Base-by-base conservation (phyloP, 225 moss, liverwort and hornwort genomes). In the Physcomitrium patens region DNA sequence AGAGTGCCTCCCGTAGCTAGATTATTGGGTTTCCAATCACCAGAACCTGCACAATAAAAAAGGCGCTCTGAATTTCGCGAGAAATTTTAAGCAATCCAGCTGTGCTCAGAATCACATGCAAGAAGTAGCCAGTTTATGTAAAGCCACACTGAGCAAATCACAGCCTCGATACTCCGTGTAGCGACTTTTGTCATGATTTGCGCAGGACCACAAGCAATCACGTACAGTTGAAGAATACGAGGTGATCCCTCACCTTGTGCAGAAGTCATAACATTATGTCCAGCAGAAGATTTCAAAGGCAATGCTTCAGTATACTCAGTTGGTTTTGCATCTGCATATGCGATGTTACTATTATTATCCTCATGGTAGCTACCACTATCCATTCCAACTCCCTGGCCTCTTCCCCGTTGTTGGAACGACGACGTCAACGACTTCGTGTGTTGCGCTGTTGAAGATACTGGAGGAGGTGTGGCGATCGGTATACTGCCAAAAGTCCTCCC, bases 401-500 rank as follows among this genome's bases (percentile, higher is more conserved):
- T 81, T 67, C 28, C 79, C 27, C 77, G 83, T 57, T 72, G 66
- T 69, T 78, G 83, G 70, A 84, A 78, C 17, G 83, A 78, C 17
- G 83, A 79, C 19, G 77, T 61, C 37, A 60, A 71, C 47, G 84
- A 68, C 69, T 86, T 90, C 24, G 83, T 69, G 51, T 82, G 68
- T 8, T 74, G 58, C 57, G 60, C 54, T 19, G 79, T 83, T 31
- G 91, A 82, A n/a, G 94, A 86, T 5, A 84, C 69, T 18, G 94
- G 96, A 15, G 96, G 94, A 68, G 96, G 94, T 3, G 94, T 89
- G 42, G 89, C 88, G 31, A 94, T 83, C 61, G 94, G 85, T 72
- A 89, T 85, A 74, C 90, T 94, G 28, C 86, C 86, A 63, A 92
- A 94, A 24, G 91, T 93, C 74, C 94, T 88, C 41, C 94, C 96